Conservation (phyloP, 495 filamentous ascomycete genomes). For the Neurospora sublineolata region DNA sequence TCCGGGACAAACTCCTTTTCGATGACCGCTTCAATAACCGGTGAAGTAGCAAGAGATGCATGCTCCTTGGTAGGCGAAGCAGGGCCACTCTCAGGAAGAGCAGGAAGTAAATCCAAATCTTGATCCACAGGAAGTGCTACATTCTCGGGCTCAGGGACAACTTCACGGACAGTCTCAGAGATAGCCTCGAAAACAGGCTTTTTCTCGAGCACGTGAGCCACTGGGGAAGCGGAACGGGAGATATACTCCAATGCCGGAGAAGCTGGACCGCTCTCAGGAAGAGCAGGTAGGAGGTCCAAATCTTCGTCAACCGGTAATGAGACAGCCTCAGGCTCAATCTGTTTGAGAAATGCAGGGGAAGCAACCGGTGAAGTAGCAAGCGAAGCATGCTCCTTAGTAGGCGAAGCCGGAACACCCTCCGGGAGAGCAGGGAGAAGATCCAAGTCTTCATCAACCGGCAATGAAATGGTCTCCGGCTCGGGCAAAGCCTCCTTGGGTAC, state of each 20-base stretch:
- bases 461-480: neutral
- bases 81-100: slow-evolving; percentile 1
- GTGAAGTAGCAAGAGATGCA: neutral
- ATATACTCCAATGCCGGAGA: neutral
- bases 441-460: neutral
- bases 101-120: neutral
- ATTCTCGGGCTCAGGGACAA: neutral
- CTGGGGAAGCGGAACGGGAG: neutral
- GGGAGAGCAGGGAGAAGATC: neutral
- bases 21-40: neutral
- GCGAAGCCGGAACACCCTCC: neutral
- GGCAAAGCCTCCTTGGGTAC: neutral
- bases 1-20: neutral
- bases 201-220: neutral
- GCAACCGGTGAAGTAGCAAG: neutral
- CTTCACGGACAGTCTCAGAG: neutral
- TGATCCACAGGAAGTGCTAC: neutral
- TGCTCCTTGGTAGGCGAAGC: neutral
- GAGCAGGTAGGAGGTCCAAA: neutral
- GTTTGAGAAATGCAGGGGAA: neutral
- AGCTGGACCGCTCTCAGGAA: slow-evolving; percentile 1
- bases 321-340: neutral
- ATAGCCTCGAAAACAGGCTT: neutral
- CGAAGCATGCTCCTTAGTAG: neutral
- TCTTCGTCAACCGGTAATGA: neutral